phyloP scores from a whole-genome alignment of 257 asterid genomes.

The Penstemon eatonii region DNA sequence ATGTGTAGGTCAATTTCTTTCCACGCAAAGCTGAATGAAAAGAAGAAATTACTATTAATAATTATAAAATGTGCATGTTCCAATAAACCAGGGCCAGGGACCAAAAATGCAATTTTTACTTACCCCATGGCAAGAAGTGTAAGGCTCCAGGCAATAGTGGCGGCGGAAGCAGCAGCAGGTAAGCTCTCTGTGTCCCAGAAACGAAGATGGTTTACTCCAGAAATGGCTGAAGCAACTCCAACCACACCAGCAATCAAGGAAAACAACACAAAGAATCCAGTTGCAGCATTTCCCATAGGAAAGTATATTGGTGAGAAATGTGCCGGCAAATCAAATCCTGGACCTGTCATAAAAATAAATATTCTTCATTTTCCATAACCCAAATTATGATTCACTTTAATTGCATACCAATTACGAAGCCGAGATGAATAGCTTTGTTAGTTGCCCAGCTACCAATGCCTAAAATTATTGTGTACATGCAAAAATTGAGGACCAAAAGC shows the following conservation, averaged over 20 bases:
- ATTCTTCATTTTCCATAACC: background rate
- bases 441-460: conserved; percentile 84
- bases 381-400: background rate
- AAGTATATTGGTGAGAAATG: conserved; percentile 85
- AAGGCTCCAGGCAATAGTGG: conserved; percentile 75
- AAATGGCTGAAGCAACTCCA: conserved; percentile 65
- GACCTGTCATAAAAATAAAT: conserved; percentile 43
- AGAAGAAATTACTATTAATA: background rate
- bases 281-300: conserved; percentile 93
- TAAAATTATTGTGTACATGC: conserved; percentile 72
- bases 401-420: conserved; percentile 68
- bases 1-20: conserved; percentile 61
- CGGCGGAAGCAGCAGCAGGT: conserved; percentile 68
- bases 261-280: conserved; percentile 82
- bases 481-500: conserved; percentile 76
- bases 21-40: conserved; percentile 65
- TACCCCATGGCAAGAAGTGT: conserved; percentile 97
- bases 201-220: conserved; percentile 66
- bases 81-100: too few species aligned
- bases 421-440: conserved; percentile 74
- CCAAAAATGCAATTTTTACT: background rate
- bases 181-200: conserved; percentile 61
- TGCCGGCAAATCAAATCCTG: conserved; percentile 64
- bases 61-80: background rate
- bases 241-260: conserved; percentile 78